Evolutionary conservation across 306 rosid species (phyloP), one percentile per base, ranked within the genome.

Genomic region (Begonia masoniana): DNA sequence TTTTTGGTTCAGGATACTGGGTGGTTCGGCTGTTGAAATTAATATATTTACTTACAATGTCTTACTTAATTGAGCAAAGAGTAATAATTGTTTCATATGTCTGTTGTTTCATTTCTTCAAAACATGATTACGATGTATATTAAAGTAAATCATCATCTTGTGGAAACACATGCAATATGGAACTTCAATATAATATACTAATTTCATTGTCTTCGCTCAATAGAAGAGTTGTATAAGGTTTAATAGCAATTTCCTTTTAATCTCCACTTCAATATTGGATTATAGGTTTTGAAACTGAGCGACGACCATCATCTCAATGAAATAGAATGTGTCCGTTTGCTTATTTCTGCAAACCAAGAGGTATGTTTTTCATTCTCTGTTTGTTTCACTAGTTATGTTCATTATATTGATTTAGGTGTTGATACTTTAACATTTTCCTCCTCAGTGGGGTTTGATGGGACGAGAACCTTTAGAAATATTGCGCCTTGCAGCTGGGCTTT

Each of bases 301-400:
- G 92, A 91, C 55, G 95, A 91, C 64, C 85, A 85, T 62, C 85
- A 83, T 75, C 85, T 91, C 50, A 91, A 85, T 68, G 97, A 91
- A 74, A 75, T 85, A 42, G 85, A 91, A 10, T 85, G 96, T 19
- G 96, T 91, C 59, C 75, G 81, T 26, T 75, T 91, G 76, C 87
- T 91, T 62, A 78, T 91, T 52, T 71, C 71, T 43, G 88, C 94
- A 26, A 86, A 91, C 72, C 96, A 85, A 63, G 96, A 85, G 95
- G 97, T 91, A 67, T 2, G 50, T 45, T 62, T 69, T 60, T 57
- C 19, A 12, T 23, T 42, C 43, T 48, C 7, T 43, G 2, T 61
- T 6, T 43, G 9, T 51, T 50, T 15, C 15, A 60, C 61, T 66
- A 52, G 49, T 19, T 16, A 16, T 43, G 51, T 19, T n/a, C 50